Evolutionary conservation across 768 basidiomycete genomes (phyloP).

Genomic region (Collybiopsis confluens): DNA sequence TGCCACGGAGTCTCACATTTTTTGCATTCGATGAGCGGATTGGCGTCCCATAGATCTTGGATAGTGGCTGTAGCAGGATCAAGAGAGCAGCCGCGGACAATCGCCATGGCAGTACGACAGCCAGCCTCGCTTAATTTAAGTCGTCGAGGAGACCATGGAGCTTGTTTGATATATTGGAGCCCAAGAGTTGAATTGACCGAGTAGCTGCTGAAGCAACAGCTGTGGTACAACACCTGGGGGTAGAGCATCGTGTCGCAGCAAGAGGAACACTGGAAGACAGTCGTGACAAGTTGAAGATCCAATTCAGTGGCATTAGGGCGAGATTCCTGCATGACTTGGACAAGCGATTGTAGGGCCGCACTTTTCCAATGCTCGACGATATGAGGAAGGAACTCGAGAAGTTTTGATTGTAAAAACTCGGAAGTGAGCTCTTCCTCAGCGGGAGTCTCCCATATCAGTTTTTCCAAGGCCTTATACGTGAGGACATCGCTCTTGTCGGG

Average conservation of each 20-base stretch:
- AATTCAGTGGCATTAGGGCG: neutral
- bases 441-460: neutral
- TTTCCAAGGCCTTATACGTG: neutral
- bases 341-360: neutral
- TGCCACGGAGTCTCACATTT: neutral
- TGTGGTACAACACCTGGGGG: constrained; percentile 1
- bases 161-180: neutral
- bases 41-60: neutral
- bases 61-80: neutral
- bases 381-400: neutral
- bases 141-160: neutral
- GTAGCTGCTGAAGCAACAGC: neutral
- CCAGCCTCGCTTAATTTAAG: neutral
- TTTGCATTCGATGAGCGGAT: neutral
- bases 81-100: neutral
- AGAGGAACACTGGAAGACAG: neutral
- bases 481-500: neutral
- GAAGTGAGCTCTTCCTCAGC: neutral
- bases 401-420: neutral
- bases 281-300: neutral
- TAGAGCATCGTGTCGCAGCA: neutral
- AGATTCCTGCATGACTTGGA: neutral
- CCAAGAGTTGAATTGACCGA: neutral
- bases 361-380: neutral
- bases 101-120: neutral